Evolutionary conservation across 1,284 basidiomycete species (phyloP).

Genomic region (Anthracocystis setariae): DNA sequence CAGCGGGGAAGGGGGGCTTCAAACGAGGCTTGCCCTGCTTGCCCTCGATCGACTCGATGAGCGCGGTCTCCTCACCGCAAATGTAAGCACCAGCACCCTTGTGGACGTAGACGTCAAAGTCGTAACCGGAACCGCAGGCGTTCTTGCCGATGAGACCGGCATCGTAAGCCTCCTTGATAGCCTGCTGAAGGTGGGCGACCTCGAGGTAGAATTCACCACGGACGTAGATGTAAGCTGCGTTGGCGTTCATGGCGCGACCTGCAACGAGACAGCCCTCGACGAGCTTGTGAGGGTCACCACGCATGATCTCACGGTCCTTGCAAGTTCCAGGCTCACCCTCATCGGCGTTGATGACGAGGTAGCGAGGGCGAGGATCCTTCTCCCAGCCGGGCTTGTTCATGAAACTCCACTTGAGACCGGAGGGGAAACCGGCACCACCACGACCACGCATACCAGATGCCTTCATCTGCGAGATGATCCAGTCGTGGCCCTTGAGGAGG

Average conservation of each 20-base stretch:
- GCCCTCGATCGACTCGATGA: constrained; percentile 94
- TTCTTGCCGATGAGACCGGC: constrained; percentile 91
- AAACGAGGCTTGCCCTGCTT: constrained; percentile 98
- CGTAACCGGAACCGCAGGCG: constrained; percentile 89
- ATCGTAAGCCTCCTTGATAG: constrained; percentile 93
- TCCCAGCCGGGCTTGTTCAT: constrained; percentile 99
- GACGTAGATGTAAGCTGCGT: constrained; percentile 97
- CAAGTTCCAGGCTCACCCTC: constrained; percentile 99
- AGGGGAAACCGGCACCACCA: constrained; percentile 96
- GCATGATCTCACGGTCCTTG: constrained; percentile 97
- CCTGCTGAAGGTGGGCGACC: constrained; percentile 89
- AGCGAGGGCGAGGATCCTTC: constrained; percentile 90
- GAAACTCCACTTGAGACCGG: constrained; percentile 94
- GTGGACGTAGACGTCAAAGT: constrained; percentile 96
- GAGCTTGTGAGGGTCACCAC: constrained; percentile 97
- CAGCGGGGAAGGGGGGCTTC: constrained; percentile 99
- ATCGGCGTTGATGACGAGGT: constrained; percentile 97
- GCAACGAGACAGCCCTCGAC: constrained; percentile 97
- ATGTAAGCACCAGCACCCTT: constrained; percentile 98
- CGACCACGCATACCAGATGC: constrained; percentile 94
- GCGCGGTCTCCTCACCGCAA: constrained; percentile 97
- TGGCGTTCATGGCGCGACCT: constrained; percentile 97
- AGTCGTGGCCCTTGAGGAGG: constrained; percentile 91
- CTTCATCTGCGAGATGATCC: constrained; percentile 96
- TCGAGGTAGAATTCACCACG: constrained; percentile 98